phyloP scores from a whole-genome alignment of 305 asterid genomes.

The Fraxinus angustifolia region DNA sequence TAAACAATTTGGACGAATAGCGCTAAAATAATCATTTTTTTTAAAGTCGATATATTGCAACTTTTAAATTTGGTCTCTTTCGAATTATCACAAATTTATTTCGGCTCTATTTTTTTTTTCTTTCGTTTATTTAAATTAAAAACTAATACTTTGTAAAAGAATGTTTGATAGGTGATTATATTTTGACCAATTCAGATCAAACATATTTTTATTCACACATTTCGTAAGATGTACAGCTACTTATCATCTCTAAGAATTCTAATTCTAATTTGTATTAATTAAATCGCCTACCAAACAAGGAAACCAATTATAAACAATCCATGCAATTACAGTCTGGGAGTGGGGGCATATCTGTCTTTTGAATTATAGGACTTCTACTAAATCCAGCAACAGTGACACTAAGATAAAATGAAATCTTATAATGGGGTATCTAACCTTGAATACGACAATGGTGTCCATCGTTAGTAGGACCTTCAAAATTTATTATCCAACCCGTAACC shows the following conservation, averaged over 20 bases:
- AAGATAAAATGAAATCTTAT: slow-evolving; percentile 50
- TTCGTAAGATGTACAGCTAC: no score
- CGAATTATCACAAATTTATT: no score
- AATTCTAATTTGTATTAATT: no score
- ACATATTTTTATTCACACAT: no score
- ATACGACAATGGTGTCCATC: slow-evolving; percentile 33
- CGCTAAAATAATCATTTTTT: background rate
- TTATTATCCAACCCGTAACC: slow-evolving; percentile 15
- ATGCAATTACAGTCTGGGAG: background rate
- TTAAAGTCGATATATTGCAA: no score
- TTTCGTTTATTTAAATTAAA: no score
- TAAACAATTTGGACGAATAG: background rate
- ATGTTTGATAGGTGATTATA: no score
- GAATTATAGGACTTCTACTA: slow-evolving; percentile 11
- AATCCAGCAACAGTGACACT: slow-evolving; percentile 36
- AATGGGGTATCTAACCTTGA: slow-evolving; percentile 38
- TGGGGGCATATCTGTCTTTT: background rate
- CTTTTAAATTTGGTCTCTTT: no score
- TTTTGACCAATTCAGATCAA: no score
- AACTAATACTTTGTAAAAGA: no score
- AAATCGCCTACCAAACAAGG: background rate
- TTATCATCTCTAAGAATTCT: no score
- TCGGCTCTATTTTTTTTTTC: no score
- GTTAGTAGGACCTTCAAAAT: slow-evolving; percentile 42
- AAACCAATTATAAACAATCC: background rate